Conservation (phyloP, 345 rosid species). For the Triadica sebifera region DNA sequence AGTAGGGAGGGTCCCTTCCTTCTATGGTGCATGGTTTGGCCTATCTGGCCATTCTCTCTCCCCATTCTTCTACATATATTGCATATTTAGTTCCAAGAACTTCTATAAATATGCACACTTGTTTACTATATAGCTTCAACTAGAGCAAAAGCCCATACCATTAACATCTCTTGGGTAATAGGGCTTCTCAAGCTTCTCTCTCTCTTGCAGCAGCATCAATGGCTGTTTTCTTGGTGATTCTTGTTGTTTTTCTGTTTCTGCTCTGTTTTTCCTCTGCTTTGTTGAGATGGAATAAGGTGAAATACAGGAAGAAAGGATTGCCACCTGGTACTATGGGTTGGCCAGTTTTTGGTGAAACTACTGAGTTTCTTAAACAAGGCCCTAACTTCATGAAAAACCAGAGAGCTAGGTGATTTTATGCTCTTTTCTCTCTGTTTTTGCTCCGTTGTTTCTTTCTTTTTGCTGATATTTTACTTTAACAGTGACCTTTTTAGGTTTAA, state of each 20-base stretch:
- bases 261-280: constrained; percentile 53
- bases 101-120: constrained; percentile 25
- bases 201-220: constrained; percentile 36
- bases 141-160: constrained; percentile 18
- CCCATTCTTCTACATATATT: not conserved
- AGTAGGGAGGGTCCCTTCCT: constrained; percentile 26
- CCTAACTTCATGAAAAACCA: constrained; percentile 77
- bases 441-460: not conserved
- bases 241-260: constrained; percentile 24
- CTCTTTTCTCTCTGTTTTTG: constrained; percentile 5
- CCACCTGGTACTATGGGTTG: constrained; percentile 96
- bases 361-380: constrained; percentile 71
- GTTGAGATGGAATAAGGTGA: constrained; percentile 68
- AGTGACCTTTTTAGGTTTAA: not conserved
- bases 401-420: constrained; percentile 47
- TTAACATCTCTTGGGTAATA: not conserved
- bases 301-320: constrained; percentile 53
- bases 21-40: constrained; percentile 41
- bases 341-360: constrained; percentile 84
- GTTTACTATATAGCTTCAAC: constrained; percentile 16
- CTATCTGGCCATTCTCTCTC: constrained; percentile 19
- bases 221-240: constrained; percentile 55
- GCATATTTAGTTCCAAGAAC: constrained; percentile 5
- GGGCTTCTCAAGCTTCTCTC: constrained; percentile 13
- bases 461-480: constrained; percentile 10